Base-by-base conservation (phyloP, 192 early-diverging fungal species). In the Bifiguratus adelaidae region DNA sequence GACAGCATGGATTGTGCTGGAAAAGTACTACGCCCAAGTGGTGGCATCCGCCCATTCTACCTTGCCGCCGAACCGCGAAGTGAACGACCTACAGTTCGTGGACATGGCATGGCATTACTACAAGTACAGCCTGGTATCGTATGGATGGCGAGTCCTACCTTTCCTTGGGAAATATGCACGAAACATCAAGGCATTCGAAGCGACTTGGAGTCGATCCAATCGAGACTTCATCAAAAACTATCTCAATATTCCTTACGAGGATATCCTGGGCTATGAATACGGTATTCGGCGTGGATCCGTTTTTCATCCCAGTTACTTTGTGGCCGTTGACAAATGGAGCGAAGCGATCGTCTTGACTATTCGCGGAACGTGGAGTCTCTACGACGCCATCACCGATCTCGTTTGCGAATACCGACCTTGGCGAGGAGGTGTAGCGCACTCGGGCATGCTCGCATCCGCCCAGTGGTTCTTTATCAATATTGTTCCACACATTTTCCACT, bases 371-470 rank as follows among this genome's bases (percentile, higher is more conserved):
- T 80, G 80, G 84, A 85, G 81, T 32, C 59, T 76, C 0, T 78
- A 82, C 47, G 86, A 89, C 48, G 73, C 76, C 3, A 62, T 89
- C 21, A 84, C 85, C 1, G 86, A 89, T 58, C 55, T 89, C 29
- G 78, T 80, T 0, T 89, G 84, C 51, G 84, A 85, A 53, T 89
- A 89, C 52, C 62, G 71, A 36, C 82, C 78, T 23, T 86, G 82
- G 84, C 80, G 82, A 46, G 86, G 82, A 16, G 86, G 86, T 0
- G 60, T 89, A 8, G 81, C 83, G 18, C 86, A 89, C 36, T 76
- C 74, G 21, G 86, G 86, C 2, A 82, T 89, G 67, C 70, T 80
- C 55, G 71, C 71, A 24, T 76, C 80, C 2, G 82, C 82, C 13
- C 71, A 79, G 46, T 84, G 74, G 73, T 66, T 84, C 44, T 75